Evolutionary conservation across 805 yeast species (phyloP).

Genomic region (Cyberlindnera maritima): DNA sequence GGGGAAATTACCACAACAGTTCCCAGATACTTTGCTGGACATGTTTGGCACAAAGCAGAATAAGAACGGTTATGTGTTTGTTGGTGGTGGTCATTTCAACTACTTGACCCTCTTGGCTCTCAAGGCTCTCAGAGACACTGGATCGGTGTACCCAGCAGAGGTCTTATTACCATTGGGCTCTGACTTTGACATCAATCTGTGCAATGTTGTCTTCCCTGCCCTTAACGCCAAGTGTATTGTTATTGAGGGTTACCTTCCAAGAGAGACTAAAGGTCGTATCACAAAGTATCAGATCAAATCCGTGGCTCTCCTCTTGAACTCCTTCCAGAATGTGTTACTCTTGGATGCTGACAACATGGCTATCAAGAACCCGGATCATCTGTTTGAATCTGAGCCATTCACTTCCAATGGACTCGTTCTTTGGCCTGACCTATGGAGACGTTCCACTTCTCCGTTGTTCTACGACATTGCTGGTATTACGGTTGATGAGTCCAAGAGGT

Average conservation of each 20-base stretch:
- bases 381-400: conserved; percentile 44
- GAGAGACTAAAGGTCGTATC: conserved; percentile 39
- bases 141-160: conserved; percentile 72
- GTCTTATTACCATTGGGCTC: conserved; percentile 63
- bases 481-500: conserved; percentile 34
- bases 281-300: conserved; percentile 62
- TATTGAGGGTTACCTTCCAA: conserved; percentile 49
- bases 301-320: conserved; percentile 67
- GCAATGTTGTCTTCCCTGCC: conserved; percentile 57
- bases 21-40: conserved; percentile 3
- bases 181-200: conserved; percentile 66
- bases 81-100: conserved; percentile 69
- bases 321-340: conserved; percentile 68
- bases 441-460: conserved; percentile 57
- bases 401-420: conserved; percentile 41
- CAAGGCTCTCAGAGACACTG: conserved; percentile 51
- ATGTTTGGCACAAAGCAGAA: conserved; percentile 1
- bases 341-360: conserved; percentile 77
- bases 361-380: conserved; percentile 48
- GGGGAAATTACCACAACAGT: conserved; percentile 32
- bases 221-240: conserved; percentile 58
- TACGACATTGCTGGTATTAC: conserved; percentile 47
- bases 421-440: conserved; percentile 69
- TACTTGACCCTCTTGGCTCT: conserved; percentile 55
- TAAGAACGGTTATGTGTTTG: conserved; percentile 56